Evolutionary conservation across 441 rosid genomes (phyloP), one percentile per base, ranked within the genome.

Genomic region (Pelargonium cotyledonis): DNA sequence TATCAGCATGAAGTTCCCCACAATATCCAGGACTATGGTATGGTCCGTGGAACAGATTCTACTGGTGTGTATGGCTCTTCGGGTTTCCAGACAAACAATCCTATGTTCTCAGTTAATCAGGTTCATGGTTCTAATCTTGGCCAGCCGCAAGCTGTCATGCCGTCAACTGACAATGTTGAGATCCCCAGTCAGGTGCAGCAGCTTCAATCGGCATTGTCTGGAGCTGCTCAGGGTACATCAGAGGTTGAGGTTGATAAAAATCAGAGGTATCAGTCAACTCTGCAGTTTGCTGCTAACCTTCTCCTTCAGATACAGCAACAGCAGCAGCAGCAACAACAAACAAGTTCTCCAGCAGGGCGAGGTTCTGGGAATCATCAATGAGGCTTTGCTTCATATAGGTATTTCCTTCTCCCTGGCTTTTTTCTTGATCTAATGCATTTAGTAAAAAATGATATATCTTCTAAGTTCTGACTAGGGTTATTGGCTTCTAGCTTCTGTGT

Each of bases 251-350:
- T 72, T 12, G 97, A 92, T 78, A 92, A 90, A 78, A 85, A 89
- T 76, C 92, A 92, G 80, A 79, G 90, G 26, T 95, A 92, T 80
- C 98, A 95, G 72, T 95, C 96, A 72, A 92, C 99, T 0, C 79
- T 95, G 66, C 96, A 92, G 78, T 81, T 92, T 82, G 99, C 98
- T 8, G 98, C 99, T 31, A 89, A 66, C 76, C 96, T 95, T 68
- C 99, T 95, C 75, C 88, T 81, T 18, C 97, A 89, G 81, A 83
- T 95, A 78, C 96, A 95, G 78, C 94, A 89, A 72, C 78, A 78
- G 66, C 89, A 83, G 57, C 88, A 79, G 41, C 89, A 85, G 72
- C 79, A 76, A 68, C 84, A 82, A 65, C 61, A 35, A 66, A 53
- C 88, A 38, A 79, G 78, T 72, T 66, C 80, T 73, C 76, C 88